phyloP scores from a whole-genome alignment of 768 basidiomycete species.

The Serendipita sp. region DNA sequence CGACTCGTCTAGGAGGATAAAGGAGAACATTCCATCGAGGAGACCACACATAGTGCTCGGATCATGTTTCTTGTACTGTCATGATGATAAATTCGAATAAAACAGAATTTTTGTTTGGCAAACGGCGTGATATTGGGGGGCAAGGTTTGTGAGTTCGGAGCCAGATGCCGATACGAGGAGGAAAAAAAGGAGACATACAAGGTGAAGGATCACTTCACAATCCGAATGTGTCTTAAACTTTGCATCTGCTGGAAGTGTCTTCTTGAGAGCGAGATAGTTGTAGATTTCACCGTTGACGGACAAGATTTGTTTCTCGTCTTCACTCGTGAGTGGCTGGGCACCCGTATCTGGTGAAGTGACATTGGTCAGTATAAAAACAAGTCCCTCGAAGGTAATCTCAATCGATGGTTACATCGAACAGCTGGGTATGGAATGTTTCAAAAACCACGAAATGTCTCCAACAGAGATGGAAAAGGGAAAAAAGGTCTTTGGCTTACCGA shows the following conservation, averaged over 20 bases:
- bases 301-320: conserved; percentile 68
- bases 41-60: conserved; percentile 49
- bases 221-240: conserved; percentile 96
- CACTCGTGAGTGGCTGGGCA: conserved; percentile 82
- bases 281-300: conserved; percentile 99
- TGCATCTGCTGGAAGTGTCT: conserved; percentile 41
- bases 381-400: background rate
- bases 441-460: conserved; percentile 16
- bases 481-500: conserved; percentile 39
- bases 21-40: conserved; percentile 98
- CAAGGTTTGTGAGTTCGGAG: background rate
- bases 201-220: conserved; percentile 89
- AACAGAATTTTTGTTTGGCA: background rate
- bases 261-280: conserved; percentile 77
- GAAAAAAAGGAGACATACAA: conserved; percentile 33
- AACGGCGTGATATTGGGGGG: background rate
- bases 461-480: background rate
- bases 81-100: conserved; percentile 1
- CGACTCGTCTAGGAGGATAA: conserved; percentile 87
- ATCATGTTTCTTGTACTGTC: conserved; percentile 69
- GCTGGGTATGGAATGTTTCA: background rate
- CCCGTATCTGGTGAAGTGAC: conserved; percentile 57
- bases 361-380: background rate
- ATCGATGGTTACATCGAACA: conserved; percentile 2
- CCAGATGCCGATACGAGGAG: background rate